These are phyloP conservation scores for Cytospora piceicola DNA, from an alignment of 2,329 filamentous ascomycete species.

Conservation along the genomic window DNA sequence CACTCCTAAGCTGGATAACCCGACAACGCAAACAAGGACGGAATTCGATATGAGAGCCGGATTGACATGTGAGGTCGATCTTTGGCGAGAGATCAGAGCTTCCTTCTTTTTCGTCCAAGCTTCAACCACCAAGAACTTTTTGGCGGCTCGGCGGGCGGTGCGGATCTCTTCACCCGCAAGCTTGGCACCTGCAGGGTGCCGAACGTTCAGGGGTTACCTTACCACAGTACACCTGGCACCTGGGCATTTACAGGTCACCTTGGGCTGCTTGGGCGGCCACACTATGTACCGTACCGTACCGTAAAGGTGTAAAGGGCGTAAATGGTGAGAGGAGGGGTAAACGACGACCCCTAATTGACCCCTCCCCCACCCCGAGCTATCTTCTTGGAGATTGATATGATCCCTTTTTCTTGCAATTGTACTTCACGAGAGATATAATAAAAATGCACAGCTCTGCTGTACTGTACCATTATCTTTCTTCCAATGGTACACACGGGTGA, in stretches of 20 bases:
- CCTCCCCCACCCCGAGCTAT: no score
- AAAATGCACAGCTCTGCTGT: no score
- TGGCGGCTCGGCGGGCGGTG: neutral
- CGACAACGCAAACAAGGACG: neutral
- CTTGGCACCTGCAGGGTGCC: conserved; percentile 3
- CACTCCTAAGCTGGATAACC: neutral
- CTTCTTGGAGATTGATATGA: no score
- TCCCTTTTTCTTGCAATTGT: no score
- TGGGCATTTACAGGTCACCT: no score
- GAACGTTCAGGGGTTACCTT: neutral
- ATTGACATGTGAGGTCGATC: neutral
- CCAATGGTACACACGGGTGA: no score
- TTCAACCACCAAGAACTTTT: neutral
- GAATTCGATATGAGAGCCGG: neutral
- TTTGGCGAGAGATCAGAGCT: conserved; percentile 13
- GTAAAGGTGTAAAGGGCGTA: no score
- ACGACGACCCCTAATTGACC: no score
- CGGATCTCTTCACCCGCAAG: conserved; percentile 11
- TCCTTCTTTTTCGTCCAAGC: no score
- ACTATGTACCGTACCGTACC: neutral
- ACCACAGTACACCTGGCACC: neutral
- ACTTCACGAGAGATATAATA: no score
- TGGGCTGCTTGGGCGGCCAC: no score
- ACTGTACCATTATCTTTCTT: no score
- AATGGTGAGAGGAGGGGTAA: conserved; percentile 4